Percentiles rank a stretch among this genome's conserved stretches.
phyloP scores from a whole-genome alignment of 2,329 filamentous ascomycete genomes.

The Aureobasidium sp. region DNA sequence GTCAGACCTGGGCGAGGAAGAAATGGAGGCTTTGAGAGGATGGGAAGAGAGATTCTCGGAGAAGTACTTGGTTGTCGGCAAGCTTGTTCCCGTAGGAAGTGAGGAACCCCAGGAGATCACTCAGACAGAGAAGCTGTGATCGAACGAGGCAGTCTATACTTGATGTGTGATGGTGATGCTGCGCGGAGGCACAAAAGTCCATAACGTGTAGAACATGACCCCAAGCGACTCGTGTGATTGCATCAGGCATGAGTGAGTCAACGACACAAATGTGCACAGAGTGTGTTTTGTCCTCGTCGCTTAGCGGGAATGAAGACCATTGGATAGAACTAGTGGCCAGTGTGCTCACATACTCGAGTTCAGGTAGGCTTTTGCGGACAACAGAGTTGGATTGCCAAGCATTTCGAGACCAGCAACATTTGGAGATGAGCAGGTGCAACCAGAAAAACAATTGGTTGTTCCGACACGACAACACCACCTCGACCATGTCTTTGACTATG shows the following conservation, averaged over 20 bases:
- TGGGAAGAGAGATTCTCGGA: slow-evolving; percentile 92
- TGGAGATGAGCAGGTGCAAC: neutral
- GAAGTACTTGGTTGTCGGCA: slow-evolving; percentile 94
- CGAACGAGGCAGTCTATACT: neutral
- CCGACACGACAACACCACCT: neutral
- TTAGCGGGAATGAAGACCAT: neutral
- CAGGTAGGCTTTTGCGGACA: neutral
- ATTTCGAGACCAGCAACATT: neutral
- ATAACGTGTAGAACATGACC: neutral
- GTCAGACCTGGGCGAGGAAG: slow-evolving; percentile 62
- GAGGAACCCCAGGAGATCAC: neutral
- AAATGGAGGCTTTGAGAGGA: slow-evolving; percentile 73
- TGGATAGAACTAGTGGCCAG: neutral
- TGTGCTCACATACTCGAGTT: neutral
- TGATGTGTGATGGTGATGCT: neutral
- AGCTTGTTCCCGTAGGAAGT: slow-evolving; percentile 61
- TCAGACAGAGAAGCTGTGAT: neutral
- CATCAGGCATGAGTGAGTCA: neutral
- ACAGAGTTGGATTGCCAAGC: too few relatives aligned
- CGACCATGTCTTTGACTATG: slow-evolving; percentile 16
- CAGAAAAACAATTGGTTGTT: neutral
- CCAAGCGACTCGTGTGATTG: neutral
- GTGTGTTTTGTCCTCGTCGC: neutral
- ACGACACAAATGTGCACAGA: neutral
- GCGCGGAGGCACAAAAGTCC: neutral